Percentiles rank a stretch among this genome's conserved stretches.
phyloP scores from a whole-genome alignment of 495 filamentous ascomycete genomes.

The Aspergillus cavernicola region DNA sequence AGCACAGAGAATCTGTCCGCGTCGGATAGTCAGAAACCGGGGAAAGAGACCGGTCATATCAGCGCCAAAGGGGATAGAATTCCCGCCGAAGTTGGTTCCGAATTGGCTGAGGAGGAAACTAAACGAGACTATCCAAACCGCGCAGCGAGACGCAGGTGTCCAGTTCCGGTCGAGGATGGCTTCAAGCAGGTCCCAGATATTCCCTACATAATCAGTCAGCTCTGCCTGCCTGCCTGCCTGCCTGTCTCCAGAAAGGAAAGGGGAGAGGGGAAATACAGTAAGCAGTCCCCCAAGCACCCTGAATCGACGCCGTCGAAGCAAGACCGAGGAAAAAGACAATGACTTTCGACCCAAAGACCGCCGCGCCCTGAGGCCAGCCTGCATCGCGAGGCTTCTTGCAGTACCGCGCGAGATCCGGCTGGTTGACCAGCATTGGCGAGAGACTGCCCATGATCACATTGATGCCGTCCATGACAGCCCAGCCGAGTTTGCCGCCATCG shows the following conservation, averaged over 20 bases:
- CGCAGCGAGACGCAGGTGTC: not conserved
- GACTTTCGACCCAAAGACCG: not conserved
- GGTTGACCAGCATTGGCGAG: constrained; percentile 1
- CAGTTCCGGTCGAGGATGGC: constrained; percentile 10
- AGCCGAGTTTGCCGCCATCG: not conserved
- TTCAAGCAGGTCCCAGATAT: constrained; percentile 12
- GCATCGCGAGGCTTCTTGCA: not conserved
- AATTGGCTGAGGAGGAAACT: constrained; percentile 9
- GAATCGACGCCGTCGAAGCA: not conserved
- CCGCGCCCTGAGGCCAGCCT: not conserved
- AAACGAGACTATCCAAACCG: constrained; percentile 6
- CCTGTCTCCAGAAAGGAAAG: too few relatives aligned
- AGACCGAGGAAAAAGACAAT: constrained; percentile 1
- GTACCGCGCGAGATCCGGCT: constrained; percentile 7
- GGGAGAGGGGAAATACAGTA: not conserved
- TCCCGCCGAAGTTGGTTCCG: constrained; percentile 7
- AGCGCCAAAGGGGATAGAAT: constrained; percentile 9
- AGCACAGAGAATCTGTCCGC: constrained; percentile 11
- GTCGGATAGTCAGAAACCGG: constrained; percentile 7
- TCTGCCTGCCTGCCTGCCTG: too few relatives aligned
- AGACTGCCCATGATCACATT: constrained; percentile 3
- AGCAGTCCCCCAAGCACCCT: constrained; percentile 5
- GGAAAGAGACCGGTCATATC: constrained; percentile 9
- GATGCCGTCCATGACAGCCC: constrained; percentile 3
- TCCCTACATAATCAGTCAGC: not conserved